Conservation (phyloP, 1,284 basidiomycete genomes). For the Ceratorhiza oryzae-sativae region DNA sequence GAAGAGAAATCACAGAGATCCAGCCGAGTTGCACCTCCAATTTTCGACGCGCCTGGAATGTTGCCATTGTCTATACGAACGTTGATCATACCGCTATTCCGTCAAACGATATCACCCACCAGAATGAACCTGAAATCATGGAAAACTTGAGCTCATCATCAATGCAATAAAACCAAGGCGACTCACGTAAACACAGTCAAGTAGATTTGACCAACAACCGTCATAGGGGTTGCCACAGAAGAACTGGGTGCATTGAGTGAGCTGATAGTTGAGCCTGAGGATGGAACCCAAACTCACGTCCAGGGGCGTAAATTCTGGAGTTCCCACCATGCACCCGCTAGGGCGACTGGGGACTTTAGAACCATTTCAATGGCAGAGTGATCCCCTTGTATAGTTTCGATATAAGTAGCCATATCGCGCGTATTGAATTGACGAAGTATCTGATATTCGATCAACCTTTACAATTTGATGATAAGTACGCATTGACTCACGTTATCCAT, state of each 20-base stretch:
- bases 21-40: slow-evolving; percentile 30
- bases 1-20: slow-evolving; percentile 24
- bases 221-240: slow-evolving; percentile 24
- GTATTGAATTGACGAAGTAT: slow-evolving; percentile 13
- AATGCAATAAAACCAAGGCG: neutral
- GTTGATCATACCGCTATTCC: neutral
- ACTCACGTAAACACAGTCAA: slow-evolving; percentile 15
- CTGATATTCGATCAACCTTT: neutral
- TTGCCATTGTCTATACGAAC: slow-evolving; percentile 33
- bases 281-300: slow-evolving; percentile 6
- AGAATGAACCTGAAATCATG: slow-evolving; percentile 46
- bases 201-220: slow-evolving; percentile 25
- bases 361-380: neutral
- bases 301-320: slow-evolving; percentile 5
- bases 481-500: slow-evolving; percentile 10
- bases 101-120: neutral
- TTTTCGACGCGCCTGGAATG: slow-evolving; percentile 15
- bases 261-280: too few relatives aligned
- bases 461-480: neutral
- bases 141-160: neutral
- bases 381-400: neutral
- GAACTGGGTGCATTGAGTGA: too few relatives aligned
- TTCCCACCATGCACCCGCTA: slow-evolving; percentile 15
- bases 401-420: slow-evolving; percentile 7
- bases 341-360: slow-evolving; percentile 1